phyloP scores from a whole-genome alignment of 805 yeast species.

The Brettanomyces custersianus region DNA sequence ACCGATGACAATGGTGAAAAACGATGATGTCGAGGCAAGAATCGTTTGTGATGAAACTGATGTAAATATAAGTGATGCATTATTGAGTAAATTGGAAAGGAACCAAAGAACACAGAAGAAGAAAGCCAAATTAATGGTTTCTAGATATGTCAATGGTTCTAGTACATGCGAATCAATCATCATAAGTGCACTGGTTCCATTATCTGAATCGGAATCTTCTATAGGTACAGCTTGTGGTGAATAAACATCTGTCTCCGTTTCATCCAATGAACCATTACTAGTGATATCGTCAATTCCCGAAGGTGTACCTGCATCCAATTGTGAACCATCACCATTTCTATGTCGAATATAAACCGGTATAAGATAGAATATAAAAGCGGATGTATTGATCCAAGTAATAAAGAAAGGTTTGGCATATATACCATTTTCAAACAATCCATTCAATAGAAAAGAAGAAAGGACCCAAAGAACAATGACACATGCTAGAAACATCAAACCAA shows the following conservation, averaged over 20 bases:
- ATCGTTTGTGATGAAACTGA: slow-evolving; percentile 94
- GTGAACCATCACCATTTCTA: slow-evolving; percentile 6
- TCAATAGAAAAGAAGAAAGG: slow-evolving; percentile 75
- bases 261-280: slow-evolving; percentile 2
- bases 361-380: slow-evolving; percentile 72
- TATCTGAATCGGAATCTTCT: background rate
- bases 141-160: slow-evolving; percentile 33
- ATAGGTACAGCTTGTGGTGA: background rate
- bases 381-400: slow-evolving; percentile 86
- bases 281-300: background rate
- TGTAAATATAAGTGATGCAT: slow-evolving; percentile 80
- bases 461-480: slow-evolving; percentile 89
- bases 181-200: slow-evolving; percentile 1
- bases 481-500: slow-evolving; percentile 66
- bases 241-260: background rate
- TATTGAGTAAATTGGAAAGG: slow-evolving; percentile 78
- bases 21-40: slow-evolving; percentile 83
- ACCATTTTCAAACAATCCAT: slow-evolving; percentile 60
- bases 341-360: slow-evolving; percentile 37
- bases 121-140: slow-evolving; percentile 66
- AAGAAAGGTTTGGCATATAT: slow-evolving; percentile 80
- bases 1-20: slow-evolving; percentile 84
- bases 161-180: slow-evolving; percentile 1
- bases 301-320: background rate
- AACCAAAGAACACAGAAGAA: slow-evolving; percentile 90